Base-by-base conservation (phyloP, 176 grass and related monocot species). In the Aegilops tauschii region DNA sequence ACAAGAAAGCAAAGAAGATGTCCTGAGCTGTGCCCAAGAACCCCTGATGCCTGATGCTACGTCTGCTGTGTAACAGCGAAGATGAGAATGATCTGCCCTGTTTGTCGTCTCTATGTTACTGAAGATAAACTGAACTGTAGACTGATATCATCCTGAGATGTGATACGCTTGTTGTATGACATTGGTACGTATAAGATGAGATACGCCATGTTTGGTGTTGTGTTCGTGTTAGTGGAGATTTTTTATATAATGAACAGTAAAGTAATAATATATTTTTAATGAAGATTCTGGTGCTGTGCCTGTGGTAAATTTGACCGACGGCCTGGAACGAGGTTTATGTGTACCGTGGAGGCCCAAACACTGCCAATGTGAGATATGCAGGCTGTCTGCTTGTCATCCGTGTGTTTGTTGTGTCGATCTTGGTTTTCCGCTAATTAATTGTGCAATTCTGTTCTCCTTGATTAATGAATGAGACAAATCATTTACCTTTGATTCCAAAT, bases 1-100 rank as follows among this genome's bases (percentile, higher is more conserved):
- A 87, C 14, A 94, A 90, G 68, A 90, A 90, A 28, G 44, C 86
- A 20, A 98, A 95, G 91, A 97, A 94, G 76, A 79, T 3, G 69
- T 80, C 86, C 31, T 98, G 82, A 94, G 64, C 56, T 42, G 35
- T 68, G 88, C 52, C 16, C 18, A 13, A 20, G 20, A 69, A 67
- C 35, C 31, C 52, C 71, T 8, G 4, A 45, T 65, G 58, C 6
- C 4, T 3, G 5, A 59, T 65, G 58, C 9, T 14, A 45, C 65
- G 20, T 77, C 4, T 90, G 61, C 35, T 58, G 83, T 50, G 49
- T 76, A 58, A 21, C 20, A n/a, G 45, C 13, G 9, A 54, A 50
- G 14, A 27, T 47, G 31, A 25, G 25, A 56, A 0, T 8, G 20
- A 34, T 23, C 10, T 10, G 25, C 66, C 16, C 2, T 82, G 61